Conservation (phyloP, 2,329 filamentous ascomycete species). For the Phyllosticta citribraziliensis region DNA sequence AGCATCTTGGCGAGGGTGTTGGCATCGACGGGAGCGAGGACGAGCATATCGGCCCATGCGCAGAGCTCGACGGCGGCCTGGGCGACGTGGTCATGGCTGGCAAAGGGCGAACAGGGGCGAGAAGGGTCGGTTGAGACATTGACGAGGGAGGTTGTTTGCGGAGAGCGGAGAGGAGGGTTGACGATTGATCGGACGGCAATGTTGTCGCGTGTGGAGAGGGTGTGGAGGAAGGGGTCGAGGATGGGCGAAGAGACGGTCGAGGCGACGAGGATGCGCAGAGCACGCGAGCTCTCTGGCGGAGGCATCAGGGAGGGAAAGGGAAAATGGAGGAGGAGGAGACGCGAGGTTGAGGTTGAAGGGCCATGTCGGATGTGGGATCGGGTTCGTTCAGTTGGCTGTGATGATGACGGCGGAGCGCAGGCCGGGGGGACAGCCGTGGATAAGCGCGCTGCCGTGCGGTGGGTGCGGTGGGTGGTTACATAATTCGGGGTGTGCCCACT, state of each 20-base stretch:
- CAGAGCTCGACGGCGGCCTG: conserved; percentile 39
- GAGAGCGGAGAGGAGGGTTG: not conserved
- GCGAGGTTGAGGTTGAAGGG: not conserved
- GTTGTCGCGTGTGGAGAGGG: not conserved
- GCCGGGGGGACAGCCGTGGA: too few relatives aligned
- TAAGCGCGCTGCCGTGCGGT: too few relatives aligned
- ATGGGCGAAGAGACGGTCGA: conserved; percentile 9
- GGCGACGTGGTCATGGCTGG: conserved; percentile 4
- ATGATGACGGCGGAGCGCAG: too few relatives aligned
- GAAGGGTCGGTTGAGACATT: conserved; percentile 9
- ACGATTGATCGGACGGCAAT: conserved; percentile 6
- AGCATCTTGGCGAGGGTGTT: conserved; percentile 83
- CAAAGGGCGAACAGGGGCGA: conserved; percentile 2
- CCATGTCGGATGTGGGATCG: not conserved
- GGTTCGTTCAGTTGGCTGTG: too few relatives aligned
- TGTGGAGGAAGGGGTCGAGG: not conserved
- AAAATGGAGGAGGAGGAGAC: not conserved
- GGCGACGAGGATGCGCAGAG: conserved; percentile 12
- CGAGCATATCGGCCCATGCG: conserved; percentile 78
- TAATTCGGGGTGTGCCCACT: too few relatives aligned
- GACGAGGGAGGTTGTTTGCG: conserved; percentile 1
- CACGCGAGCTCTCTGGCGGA: conserved; percentile 4
- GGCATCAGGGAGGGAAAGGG: conserved; percentile 23
- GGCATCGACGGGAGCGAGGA: conserved; percentile 76
- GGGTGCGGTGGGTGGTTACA: too few relatives aligned